phyloP scores from a whole-genome alignment of 305 asterid species.

The Withania somnifera region DNA sequence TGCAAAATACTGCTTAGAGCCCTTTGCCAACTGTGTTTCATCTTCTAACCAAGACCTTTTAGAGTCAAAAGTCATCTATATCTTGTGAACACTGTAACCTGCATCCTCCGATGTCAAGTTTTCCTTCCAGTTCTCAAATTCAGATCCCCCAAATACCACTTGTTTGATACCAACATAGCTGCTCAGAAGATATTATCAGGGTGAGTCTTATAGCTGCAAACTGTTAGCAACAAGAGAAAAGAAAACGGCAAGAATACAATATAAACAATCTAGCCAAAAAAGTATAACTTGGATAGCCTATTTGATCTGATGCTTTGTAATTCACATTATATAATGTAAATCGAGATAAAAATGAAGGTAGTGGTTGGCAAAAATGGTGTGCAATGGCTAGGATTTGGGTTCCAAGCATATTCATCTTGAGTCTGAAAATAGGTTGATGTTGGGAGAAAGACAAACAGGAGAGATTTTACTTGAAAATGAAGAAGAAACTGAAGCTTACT shows the following conservation, averaged over 20 bases:
- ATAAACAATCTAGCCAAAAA: neutral
- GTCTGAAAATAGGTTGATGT: neutral
- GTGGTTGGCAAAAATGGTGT: neutral
- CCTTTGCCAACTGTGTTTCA: neutral
- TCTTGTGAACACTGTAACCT: slow-evolving; percentile 68
- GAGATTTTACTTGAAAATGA: neutral
- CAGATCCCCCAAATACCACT: slow-evolving; percentile 81
- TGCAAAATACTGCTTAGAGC: neutral
- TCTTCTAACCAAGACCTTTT: neutral
- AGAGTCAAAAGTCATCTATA: slow-evolving; percentile 20
- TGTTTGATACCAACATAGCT: slow-evolving; percentile 84
- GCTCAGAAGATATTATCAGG: slow-evolving; percentile 2
- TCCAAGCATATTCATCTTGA: neutral
- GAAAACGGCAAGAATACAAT: neutral
- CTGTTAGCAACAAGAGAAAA: neutral
- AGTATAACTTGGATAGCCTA: neutral
- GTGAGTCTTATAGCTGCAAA: slow-evolving; percentile 13
- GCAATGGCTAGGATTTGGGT: neutral
- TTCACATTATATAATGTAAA: neutral
- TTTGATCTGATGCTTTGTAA: neutral
- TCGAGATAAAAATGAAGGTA: neutral
- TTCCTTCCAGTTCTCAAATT: slow-evolving; percentile 64
- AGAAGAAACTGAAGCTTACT: slow-evolving; percentile 36
- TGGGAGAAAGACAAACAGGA: neutral
- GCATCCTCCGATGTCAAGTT: slow-evolving; percentile 63